These are phyloP conservation scores for Cryptococcus wingfieldii DNA, from an alignment of 1,284 basidiomycete genomes.

Conservation along the genomic window DNA sequence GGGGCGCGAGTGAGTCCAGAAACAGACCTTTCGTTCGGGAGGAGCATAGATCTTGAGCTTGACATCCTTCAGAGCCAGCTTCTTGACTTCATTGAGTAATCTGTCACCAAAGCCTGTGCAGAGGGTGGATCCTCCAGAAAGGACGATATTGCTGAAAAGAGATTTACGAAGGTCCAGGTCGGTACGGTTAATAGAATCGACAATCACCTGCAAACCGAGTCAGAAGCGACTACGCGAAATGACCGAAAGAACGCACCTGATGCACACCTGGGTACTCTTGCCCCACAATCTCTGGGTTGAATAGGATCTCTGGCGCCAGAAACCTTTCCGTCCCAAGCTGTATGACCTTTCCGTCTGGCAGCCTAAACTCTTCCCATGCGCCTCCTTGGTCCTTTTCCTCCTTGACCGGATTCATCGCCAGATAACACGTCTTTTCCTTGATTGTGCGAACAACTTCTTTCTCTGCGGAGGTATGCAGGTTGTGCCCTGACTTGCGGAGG, in stretches of 20 bases:
- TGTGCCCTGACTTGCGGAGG: slow-evolving; percentile 88
- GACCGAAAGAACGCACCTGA: slow-evolving; percentile 63
- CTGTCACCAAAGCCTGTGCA: slow-evolving; percentile 98
- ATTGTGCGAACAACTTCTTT: slow-evolving; percentile 95
- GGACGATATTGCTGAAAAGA: slow-evolving; percentile 92
- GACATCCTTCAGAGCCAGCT: slow-evolving; percentile 90
- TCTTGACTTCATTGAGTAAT: slow-evolving; percentile 91
- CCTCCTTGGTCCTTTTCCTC: slow-evolving; percentile 85
- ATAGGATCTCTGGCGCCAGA: slow-evolving; percentile 94
- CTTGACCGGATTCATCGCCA: slow-evolving; percentile 83
- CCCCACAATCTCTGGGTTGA: slow-evolving; percentile 95
- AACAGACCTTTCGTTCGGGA: slow-evolving; percentile 79
- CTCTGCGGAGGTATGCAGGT: slow-evolving; percentile 94
- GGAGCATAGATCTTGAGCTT: slow-evolving; percentile 99
- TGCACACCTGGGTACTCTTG: slow-evolving; percentile 96
- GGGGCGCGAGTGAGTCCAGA: background rate
- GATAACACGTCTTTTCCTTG: slow-evolving; percentile 97
- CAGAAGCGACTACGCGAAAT: background rate
- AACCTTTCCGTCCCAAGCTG: slow-evolving; percentile 95
- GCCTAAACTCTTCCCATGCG: slow-evolving; percentile 79
- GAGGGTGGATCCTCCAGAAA: slow-evolving; percentile 84
- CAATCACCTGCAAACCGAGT: slow-evolving; percentile 54
- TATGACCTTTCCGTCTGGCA: slow-evolving; percentile 93
- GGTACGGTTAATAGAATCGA: slow-evolving; percentile 54
- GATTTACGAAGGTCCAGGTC: slow-evolving; percentile 83